phyloP scores from a whole-genome alignment of 2,329 filamentous ascomycete species.

The Ilyonectria destructans region DNA sequence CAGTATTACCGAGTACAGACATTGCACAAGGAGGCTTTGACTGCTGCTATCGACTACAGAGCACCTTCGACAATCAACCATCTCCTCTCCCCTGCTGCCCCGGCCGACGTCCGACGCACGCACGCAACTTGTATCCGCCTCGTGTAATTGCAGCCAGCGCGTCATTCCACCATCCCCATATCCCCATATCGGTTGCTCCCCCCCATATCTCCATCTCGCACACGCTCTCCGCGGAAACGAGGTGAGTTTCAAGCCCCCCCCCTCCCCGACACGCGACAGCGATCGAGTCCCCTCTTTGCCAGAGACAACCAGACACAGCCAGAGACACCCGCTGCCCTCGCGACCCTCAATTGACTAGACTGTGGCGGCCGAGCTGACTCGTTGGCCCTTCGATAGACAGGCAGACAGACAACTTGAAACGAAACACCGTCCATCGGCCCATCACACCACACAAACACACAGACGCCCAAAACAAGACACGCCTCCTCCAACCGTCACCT shows the following conservation, averaged over 20 bases:
- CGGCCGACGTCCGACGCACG: slow-evolving; percentile 1
- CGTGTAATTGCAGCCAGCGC: slow-evolving; percentile 14
- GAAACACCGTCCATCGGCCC: slow-evolving; percentile 32
- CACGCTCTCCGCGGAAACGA: not conserved
- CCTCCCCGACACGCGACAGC: not conserved
- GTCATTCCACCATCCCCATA: slow-evolving; percentile 12
- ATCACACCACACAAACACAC: slow-evolving; percentile 32
- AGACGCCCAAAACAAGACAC: slow-evolving; percentile 18
- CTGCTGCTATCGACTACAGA: too few species aligned
- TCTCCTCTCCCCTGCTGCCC: not conserved
- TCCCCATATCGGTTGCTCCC: not conserved
- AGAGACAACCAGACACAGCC: not conserved
- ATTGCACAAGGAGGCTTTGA: too few species aligned
- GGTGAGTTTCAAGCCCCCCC: not conserved
- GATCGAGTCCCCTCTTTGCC: not conserved
- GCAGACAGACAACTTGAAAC: slow-evolving; percentile 31
- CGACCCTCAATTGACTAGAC: not conserved
- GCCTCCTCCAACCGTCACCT: slow-evolving; percentile 2
- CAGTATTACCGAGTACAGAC: too few species aligned
- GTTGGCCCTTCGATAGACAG: slow-evolving; percentile 22
- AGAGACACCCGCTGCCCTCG: not conserved
- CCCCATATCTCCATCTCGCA: slow-evolving; percentile 1
- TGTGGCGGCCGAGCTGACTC: slow-evolving; percentile 20
- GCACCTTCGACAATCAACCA: too few species aligned
- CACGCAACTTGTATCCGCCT: too few species aligned